Conservation (phyloP, 768 basidiomycete genomes). For the Leucocoprinus leucothites region DNA sequence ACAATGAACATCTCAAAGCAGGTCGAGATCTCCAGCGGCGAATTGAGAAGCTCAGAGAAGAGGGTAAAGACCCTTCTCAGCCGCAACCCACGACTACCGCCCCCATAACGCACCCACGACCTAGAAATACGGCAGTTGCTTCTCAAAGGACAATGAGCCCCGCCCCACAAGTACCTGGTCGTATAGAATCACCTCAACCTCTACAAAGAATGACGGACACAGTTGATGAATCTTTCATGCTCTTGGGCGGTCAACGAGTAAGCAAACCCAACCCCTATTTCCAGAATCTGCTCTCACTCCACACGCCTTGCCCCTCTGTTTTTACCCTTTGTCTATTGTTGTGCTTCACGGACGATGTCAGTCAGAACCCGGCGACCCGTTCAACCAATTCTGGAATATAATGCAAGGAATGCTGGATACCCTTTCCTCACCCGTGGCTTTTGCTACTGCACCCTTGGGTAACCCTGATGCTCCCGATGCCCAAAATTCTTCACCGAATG, state of each 20-base stretch:
- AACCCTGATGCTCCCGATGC: constrained; percentile 29
- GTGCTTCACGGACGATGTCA: constrained; percentile 19
- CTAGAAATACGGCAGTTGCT: constrained; percentile 15
- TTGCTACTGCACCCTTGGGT: constrained; percentile 75
- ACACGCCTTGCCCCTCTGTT: neutral
- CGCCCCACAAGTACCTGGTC: constrained; percentile 27
- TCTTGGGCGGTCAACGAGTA: constrained; percentile 73
- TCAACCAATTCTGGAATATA: constrained; percentile 87
- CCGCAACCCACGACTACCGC: constrained; percentile 55
- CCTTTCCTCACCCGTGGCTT: constrained; percentile 58
- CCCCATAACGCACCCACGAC: constrained; percentile 23
- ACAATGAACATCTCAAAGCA: constrained; percentile 70
- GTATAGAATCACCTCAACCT: constrained; percentile 43
- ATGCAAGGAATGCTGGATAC: constrained; percentile 87
- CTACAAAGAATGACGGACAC: constrained; percentile 43
- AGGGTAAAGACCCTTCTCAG: constrained; percentile 72
- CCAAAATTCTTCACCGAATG: constrained; percentile 10
- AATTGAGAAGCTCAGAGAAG: constrained; percentile 68
- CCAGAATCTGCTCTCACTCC: constrained; percentile 5
- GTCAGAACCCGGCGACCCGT: constrained; percentile 83
- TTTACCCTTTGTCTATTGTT: neutral
- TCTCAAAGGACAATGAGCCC: constrained; percentile 24
- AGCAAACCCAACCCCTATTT: constrained; percentile 21
- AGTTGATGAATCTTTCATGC: constrained; percentile 88
- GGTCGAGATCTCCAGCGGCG: constrained; percentile 69